These are phyloP conservation scores for Bipolaris gigantea DNA, from an alignment of 2,329 filamentous ascomycete species.

Conservation along the genomic window DNA sequence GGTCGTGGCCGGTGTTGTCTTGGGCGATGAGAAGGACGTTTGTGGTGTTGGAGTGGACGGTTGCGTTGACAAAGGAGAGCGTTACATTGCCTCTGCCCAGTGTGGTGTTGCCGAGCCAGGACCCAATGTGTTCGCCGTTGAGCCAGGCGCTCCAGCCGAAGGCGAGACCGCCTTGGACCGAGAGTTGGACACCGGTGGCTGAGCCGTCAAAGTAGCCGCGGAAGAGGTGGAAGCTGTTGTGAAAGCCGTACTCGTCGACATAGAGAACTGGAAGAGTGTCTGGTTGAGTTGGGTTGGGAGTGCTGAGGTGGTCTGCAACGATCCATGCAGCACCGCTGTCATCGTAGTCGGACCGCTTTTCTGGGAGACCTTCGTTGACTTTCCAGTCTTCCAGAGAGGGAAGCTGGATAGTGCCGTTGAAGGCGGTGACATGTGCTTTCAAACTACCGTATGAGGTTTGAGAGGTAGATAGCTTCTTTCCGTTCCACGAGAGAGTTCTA, in stretches of 20 bases:
- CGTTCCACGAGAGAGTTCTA: conserved; percentile 45
- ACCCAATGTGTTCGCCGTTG: conserved; percentile 60
- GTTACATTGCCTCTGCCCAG: conserved; percentile 41
- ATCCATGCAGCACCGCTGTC: conserved; percentile 51
- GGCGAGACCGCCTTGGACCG: conserved; percentile 57
- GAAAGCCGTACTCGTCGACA: conserved; percentile 49
- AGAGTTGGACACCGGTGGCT: conserved; percentile 52
- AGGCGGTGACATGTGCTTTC: conserved; percentile 33
- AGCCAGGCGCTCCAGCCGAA: conserved; percentile 62
- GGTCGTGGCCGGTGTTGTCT: conserved; percentile 64
- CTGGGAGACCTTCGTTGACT: conserved; percentile 54
- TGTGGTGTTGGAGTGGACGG: conserved; percentile 42
- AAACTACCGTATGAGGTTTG: conserved; percentile 44
- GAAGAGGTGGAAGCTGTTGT: conserved; percentile 48
- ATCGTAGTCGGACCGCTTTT: conserved; percentile 50
- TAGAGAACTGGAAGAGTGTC: conserved; percentile 47
- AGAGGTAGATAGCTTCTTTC: conserved; percentile 32
- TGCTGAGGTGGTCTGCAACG: conserved; percentile 41
- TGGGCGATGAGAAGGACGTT: conserved; percentile 61
- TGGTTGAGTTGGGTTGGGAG: conserved; percentile 45
- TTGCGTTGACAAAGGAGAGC: conserved; percentile 57
- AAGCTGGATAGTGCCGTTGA: conserved; percentile 37
- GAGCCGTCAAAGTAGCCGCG: conserved; percentile 46
- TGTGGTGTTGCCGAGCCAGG: conserved; percentile 56
- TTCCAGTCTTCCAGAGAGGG: conserved; percentile 53